These are phyloP conservation scores for Vairimorpha apis DNA, from an alignment of 371 early-diverging fungal species.

Conservation along the genomic window DNA sequence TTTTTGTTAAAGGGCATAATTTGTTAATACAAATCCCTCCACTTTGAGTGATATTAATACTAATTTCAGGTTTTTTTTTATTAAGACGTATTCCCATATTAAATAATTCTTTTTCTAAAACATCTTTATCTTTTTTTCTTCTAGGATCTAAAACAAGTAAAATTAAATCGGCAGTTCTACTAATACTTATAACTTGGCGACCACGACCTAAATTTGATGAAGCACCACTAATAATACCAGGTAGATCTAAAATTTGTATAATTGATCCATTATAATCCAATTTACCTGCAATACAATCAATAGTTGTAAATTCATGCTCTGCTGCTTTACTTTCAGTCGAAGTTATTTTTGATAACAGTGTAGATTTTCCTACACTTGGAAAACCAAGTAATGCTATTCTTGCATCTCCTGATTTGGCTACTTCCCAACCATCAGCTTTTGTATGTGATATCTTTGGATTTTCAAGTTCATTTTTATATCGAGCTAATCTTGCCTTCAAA, in stretches of 20 bases:
- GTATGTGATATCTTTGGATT: conserved; percentile 40
- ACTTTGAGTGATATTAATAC: conserved; percentile 38
- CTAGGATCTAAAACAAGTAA: conserved; percentile 55
- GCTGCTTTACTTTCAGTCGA: conserved; percentile 58
- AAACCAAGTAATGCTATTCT: conserved; percentile 59
- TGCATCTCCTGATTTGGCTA: conserved; percentile 59
- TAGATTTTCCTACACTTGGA: conserved; percentile 62
- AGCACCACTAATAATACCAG: conserved; percentile 61
- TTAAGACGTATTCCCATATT: conserved; percentile 61
- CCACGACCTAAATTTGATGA: conserved; percentile 60
- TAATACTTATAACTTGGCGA: conserved; percentile 58
- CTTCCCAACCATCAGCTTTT: conserved; percentile 56
- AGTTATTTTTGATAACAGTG: conserved; percentile 59
- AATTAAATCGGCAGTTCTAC: conserved; percentile 58
- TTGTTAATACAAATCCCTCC: conserved; percentile 55
- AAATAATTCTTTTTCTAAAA: conserved; percentile 55
- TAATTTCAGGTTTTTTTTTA: conserved; percentile 55
- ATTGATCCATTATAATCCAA: conserved; percentile 56
- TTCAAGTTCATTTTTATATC: conserved; percentile 52
- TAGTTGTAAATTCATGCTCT: conserved; percentile 62
- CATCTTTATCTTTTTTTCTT: conserved; percentile 49
- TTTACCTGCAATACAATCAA: conserved; percentile 60
- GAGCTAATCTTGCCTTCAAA: conserved; percentile 61
- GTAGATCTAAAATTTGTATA: conserved; percentile 61
- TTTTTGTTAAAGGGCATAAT: conserved; percentile 37